Evolutionary conservation across 2,329 filamentous ascomycete genomes (phyloP), one percentile per base, ranked within the genome.

Genomic region (Xylaria sp.): DNA sequence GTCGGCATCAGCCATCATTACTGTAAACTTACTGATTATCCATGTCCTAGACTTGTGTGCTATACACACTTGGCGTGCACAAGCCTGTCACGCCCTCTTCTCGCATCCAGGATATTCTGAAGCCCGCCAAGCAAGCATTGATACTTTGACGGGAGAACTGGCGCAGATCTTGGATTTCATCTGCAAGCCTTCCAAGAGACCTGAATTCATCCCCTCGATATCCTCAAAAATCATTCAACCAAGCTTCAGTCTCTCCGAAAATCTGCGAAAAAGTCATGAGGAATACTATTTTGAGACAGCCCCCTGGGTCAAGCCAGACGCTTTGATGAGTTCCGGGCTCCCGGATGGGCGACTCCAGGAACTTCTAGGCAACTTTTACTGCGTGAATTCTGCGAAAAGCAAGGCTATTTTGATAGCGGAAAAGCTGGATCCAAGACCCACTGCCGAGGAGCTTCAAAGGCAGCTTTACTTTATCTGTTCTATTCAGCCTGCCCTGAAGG

Each of bases 401-500:
- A 55, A 39, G 10, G 50, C 29, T 1, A 15, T 13, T 10, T 39
- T 56, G 39, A 4, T 7, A 5, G 29, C 49, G 5, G 60, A 36
- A 13, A 74, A 78, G 5, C 76, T 77, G 2, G 57, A 36, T 3
- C 77, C 79, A 1, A 59, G 29, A 4, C 77, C 79, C 1, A 73
- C 72, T 4, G 71, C 69, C 47, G 75, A 76, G 61, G 75, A 80
- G 25, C 67, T 81, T 10, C 72, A 73, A 58, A 67, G 71, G 7
- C 67, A 75, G 9, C 73, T 82, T 0, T 63, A 73, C 29, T 78
- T 78, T 50, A 73, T 82, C 2, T 79, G 77, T 39, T 79, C 79
- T 0, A 69, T 79, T 3, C 68, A 68, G 0, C 81, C 81, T 2
- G 78, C 78, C 11, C 71, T 82, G 15, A 77, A 76, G 66, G 78